Evolutionary conservation across 768 basidiomycete genomes (phyloP).

Genomic region (Termitomyces sp.): DNA sequence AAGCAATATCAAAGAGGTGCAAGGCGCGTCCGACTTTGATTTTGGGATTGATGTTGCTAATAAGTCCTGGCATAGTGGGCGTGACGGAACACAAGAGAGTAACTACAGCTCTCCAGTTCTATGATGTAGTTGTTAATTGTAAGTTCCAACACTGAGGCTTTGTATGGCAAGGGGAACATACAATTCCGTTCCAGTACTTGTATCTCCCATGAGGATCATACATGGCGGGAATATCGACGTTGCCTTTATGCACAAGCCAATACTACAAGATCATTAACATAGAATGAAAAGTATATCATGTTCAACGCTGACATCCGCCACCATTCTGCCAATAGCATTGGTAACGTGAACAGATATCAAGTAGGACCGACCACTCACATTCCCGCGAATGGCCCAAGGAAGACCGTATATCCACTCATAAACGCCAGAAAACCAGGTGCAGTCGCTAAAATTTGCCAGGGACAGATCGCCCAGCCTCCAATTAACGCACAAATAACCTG

Average conservation of each 20-base stretch:
- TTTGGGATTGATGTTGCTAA: conserved; percentile 62
- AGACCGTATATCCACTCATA: conserved; percentile 82
- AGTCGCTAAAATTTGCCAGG: conserved; percentile 77
- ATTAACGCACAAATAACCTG: conserved; percentile 74
- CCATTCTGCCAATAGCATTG: conserved; percentile 27
- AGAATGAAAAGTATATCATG: no score
- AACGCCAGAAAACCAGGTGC: conserved; percentile 70
- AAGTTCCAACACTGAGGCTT: not conserved
- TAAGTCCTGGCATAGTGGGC: conserved; percentile 73
- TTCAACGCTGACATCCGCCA: conserved; percentile 33
- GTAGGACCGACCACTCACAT: conserved; percentile 13
- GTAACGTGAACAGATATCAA: not conserved
- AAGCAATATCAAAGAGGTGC: conserved; percentile 65
- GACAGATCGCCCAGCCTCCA: conserved; percentile 81
- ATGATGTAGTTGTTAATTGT: not conserved
- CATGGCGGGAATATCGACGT: conserved; percentile 80
- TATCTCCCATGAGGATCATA: conserved; percentile 79
- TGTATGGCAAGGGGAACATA: conserved; percentile 26
- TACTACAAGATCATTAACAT: conserved; percentile 36
- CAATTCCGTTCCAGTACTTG: conserved; percentile 69
- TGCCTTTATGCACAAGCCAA: conserved; percentile 69
- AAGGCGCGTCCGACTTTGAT: conserved; percentile 55
- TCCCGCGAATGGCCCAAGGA: conserved; percentile 81
- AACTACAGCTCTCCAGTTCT: conserved; percentile 81
- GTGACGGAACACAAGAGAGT: conserved; percentile 65